Conservation (phyloP, 441 rosid genomes). For the Adansonia gregorii region DNA sequence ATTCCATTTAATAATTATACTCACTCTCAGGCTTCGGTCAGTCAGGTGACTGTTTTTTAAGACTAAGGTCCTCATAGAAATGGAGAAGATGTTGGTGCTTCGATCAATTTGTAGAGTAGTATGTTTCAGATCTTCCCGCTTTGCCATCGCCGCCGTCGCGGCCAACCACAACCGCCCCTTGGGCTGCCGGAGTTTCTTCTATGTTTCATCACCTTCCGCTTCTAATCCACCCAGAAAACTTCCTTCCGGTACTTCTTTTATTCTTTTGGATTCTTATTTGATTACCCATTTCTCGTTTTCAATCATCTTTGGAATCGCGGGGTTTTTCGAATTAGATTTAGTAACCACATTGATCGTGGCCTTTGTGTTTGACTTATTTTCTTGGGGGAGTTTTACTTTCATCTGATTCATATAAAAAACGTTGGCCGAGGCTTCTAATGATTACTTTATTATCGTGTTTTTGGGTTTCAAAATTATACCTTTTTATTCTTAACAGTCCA, state of each 20-base stretch:
- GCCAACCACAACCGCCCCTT: constrained; percentile 32
- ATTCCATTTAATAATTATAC: neutral
- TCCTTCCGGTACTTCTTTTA: constrained; percentile 40
- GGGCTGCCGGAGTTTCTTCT: constrained; percentile 50
- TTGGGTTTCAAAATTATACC: neutral
- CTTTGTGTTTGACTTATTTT: neutral
- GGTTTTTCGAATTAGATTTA: neutral
- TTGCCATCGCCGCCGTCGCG: constrained; percentile 31
- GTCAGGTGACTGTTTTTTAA: constrained; percentile 19
- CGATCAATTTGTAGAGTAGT: constrained; percentile 57
- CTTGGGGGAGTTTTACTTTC: neutral
- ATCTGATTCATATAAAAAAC: neutral
- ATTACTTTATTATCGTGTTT: neutral
- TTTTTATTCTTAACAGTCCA: neutral
- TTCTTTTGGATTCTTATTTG: neutral
- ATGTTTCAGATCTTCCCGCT: constrained; percentile 42
- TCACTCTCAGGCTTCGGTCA: neutral
- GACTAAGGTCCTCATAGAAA: neutral
- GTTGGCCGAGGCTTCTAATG: neutral
- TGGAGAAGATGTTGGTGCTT: constrained; percentile 47
- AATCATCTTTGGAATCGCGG: neutral
- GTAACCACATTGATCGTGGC: neutral
- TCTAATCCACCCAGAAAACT: constrained; percentile 37
- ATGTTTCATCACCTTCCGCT: constrained; percentile 36
- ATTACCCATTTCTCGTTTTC: neutral